These are phyloP conservation scores for Magnusiomyces paraingens DNA, from an alignment of 1,139 yeast species.

Conservation along the genomic window DNA sequence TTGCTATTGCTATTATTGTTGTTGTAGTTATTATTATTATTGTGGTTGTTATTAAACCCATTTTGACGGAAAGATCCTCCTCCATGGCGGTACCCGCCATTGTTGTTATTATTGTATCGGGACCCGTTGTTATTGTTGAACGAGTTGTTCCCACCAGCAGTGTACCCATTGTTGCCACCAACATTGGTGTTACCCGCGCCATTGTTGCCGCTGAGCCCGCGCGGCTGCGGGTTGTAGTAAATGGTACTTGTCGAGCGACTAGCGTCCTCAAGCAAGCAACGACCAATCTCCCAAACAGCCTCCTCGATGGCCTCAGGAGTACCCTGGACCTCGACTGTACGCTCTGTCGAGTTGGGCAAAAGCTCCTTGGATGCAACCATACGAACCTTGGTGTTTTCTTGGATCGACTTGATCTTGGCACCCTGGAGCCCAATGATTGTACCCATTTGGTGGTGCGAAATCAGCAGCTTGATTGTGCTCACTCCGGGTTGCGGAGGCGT, in stretches of 20 bases:
- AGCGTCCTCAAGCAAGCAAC: conserved; percentile 71
- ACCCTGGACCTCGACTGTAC: conserved; percentile 87
- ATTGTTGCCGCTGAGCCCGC: conserved; percentile 18
- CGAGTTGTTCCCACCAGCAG: conserved; percentile 12
- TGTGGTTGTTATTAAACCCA: conserved; percentile 1
- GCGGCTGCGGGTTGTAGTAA: conserved; percentile 55
- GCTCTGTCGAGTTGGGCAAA: conserved; percentile 77
- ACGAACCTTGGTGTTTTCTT: conserved; percentile 61
- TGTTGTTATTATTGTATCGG: conserved; percentile 9
- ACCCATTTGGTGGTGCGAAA: conserved; percentile 87
- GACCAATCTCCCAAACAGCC: conserved; percentile 56
- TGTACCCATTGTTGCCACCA: conserved; percentile 8
- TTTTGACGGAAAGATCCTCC: conserved; percentile 10
- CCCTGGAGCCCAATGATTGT: conserved; percentile 87
- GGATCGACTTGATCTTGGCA: conserved; percentile 71
- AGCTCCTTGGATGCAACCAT: conserved; percentile 87
- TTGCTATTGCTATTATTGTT: conserved; percentile 9
- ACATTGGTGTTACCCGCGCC: conserved; percentile 4
- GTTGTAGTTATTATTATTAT: conserved; percentile 7
- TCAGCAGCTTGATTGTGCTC: conserved; percentile 59
- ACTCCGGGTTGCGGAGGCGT: conserved; percentile 42
- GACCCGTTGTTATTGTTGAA: conserved; percentile 7
- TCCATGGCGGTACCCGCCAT: conserved; percentile 2
- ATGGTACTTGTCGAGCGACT: conserved; percentile 53
- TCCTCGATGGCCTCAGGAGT: conserved; percentile 53